Evolutionary conservation across 768 basidiomycete genomes (phyloP), one percentile per base, ranked within the genome.

Genomic region (Suillus placidus): DNA sequence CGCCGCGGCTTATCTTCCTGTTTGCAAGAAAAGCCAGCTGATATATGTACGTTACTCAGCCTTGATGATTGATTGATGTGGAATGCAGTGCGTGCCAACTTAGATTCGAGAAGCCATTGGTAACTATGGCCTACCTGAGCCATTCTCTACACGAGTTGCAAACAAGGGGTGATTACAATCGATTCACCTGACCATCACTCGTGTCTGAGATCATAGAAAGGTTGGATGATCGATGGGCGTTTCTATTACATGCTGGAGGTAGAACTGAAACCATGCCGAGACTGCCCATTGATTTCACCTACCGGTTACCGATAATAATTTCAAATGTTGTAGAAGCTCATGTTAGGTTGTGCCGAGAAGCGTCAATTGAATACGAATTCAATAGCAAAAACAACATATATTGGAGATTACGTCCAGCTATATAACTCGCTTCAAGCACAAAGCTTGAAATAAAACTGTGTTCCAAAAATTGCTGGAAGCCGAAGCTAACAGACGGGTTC

Each of bases 401-500:
- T 47, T 47, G n/a, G 10, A 10, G n/a, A n/a, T n/a, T n/a, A n/a
- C n/a, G n/a, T n/a, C n/a, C n/a, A n/a, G n/a, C n/a, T n/a, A n/a
- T 23, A n/a, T 6, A 14, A 16, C 40, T 42, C 40, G 8, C 2
- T 30, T 55, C 54, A 55, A 35, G 54, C 54, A 3, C 54, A n/a
- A 55, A 55, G 54, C 54, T 12, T 55, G 54, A 55, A n/a, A 34
- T 55, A 3, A 12, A 66, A 68, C 38, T 57, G 68, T 70, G 87
- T 86, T 81, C 87, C 92, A 93, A 94, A 93, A 93, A 93, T 93
- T 93, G 89, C 90, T 89, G 85, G 81, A 84, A 85, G 88, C 90
- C 89, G 82, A 91, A 92, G 90, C 89, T 84, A 77, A 87, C 85
- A 90, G 91, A 93, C 90, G 91, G 78, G 90, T 93, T 92, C 90